A percentile compares a stretch with the other conserved stretches of the same genome.
These are phyloP conservation scores for Ceriops tagal DNA, from an alignment of 345 rosid species.

Conservation along the genomic window DNA sequence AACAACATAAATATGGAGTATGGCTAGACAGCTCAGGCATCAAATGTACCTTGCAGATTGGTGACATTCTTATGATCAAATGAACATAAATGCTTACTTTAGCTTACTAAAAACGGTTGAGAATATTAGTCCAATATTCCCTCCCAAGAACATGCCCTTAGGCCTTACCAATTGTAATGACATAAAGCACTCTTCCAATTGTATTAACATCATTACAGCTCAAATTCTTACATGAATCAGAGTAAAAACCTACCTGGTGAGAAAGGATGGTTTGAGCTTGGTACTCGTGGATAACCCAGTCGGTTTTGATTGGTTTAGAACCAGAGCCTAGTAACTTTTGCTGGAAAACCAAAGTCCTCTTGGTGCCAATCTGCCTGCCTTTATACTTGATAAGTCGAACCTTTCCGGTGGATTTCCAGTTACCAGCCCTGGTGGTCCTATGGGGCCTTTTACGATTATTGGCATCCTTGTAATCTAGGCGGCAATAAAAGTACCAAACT, in stretches of 20 bases:
- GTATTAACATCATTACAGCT: not conserved
- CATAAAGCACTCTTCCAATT: not conserved
- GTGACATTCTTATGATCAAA: too few relatives aligned
- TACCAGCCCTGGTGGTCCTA: slow-evolving; percentile 35
- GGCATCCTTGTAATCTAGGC: not conserved
- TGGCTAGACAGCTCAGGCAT: too few relatives aligned
- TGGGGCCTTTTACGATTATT: slow-evolving; percentile 21
- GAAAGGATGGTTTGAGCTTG: not conserved
- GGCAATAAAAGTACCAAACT: slow-evolving; percentile 41
- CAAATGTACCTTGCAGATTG: too few relatives aligned
- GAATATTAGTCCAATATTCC: too few relatives aligned
- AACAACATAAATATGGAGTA: too few relatives aligned
- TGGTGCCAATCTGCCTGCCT: slow-evolving; percentile 29
- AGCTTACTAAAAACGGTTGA: too few relatives aligned
- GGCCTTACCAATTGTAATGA: not conserved
- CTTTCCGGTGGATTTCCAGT: slow-evolving; percentile 44
- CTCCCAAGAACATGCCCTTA: too few relatives aligned
- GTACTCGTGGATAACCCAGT: slow-evolving; percentile 33
- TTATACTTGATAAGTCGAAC: slow-evolving; percentile 25
- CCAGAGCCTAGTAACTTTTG: not conserved
- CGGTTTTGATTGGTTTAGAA: not conserved
- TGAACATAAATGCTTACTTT: too few relatives aligned
- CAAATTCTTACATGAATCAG: not conserved
- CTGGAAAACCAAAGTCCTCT: slow-evolving; percentile 41
- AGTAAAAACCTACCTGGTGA: slow-evolving; percentile 2